Evolutionary conservation across 371 early-diverging fungal genomes (phyloP).

Genomic region (Basidiobolus meristosporus): DNA sequence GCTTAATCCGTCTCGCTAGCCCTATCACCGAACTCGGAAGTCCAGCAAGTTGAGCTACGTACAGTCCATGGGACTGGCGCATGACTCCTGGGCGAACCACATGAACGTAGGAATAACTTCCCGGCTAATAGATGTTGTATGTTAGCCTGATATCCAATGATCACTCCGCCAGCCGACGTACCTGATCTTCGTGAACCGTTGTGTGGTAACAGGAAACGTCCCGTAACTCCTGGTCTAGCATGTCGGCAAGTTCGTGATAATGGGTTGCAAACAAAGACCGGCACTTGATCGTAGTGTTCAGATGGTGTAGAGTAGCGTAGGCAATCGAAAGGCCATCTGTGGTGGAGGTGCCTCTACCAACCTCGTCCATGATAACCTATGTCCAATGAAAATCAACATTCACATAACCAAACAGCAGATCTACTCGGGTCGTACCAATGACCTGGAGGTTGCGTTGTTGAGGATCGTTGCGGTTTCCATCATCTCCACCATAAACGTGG

Average conservation of each 20-base stretch:
- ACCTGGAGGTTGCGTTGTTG: slow-evolving; percentile 48
- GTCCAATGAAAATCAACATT: too few relatives aligned
- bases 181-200: slow-evolving; percentile 14
- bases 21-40: too few relatives aligned
- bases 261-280: slow-evolving; percentile 84
- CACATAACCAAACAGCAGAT: slow-evolving; percentile 10
- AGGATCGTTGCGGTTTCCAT: slow-evolving; percentile 81
- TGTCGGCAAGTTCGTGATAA: slow-evolving; percentile 66
- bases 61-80: slow-evolving; percentile 38
- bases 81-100: slow-evolving; percentile 36
- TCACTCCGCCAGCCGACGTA: background rate
- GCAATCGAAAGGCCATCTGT: slow-evolving; percentile 87
- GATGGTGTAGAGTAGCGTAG: slow-evolving; percentile 59
- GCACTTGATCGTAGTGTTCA: slow-evolving; percentile 28
- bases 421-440: slow-evolving; percentile 34
- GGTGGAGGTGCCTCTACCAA: slow-evolving; percentile 95
- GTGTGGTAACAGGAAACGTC: slow-evolving; percentile 21
- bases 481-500: slow-evolving; percentile 99
- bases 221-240: slow-evolving; percentile 7
- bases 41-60: slow-evolving; percentile 51
- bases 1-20: too few relatives aligned
- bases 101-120: slow-evolving; percentile 34
- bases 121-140: slow-evolving; percentile 3
- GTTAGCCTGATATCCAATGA: background rate
- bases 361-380: slow-evolving; percentile 92